phyloP scores from a whole-genome alignment of 1,284 basidiomycete species.

The Termitomyces sp. region DNA sequence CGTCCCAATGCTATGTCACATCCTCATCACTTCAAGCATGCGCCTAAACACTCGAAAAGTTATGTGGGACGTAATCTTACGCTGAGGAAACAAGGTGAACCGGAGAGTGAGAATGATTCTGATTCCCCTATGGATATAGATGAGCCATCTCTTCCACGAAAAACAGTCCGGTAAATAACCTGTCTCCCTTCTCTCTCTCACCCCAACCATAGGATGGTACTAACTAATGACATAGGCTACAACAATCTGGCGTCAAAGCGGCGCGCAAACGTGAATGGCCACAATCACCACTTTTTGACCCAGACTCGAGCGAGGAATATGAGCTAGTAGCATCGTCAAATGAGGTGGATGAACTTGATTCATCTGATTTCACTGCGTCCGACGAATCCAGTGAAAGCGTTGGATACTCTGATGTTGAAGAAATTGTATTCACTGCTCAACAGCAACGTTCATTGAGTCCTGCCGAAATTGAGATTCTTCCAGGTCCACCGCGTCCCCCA shows the following conservation, averaged over 20 bases:
- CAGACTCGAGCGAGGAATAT: constrained; percentile 10
- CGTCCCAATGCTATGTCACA: neutral
- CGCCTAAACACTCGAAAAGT: constrained; percentile 2
- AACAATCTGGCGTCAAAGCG: constrained; percentile 16
- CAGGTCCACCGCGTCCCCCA: constrained; percentile 19
- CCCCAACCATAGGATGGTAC: neutral
- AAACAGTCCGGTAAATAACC: neutral
- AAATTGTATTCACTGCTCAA: constrained; percentile 6
- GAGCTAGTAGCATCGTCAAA: constrained; percentile 6
- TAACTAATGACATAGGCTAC: neutral
- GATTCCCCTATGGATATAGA: constrained; percentile 17
- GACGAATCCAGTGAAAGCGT: constrained; percentile 14
- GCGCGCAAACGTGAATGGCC: constrained; percentile 22
- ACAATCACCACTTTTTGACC: neutral
- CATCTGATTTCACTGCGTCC: neutral
- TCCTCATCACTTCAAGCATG: neutral
- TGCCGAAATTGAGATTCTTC: constrained; percentile 22
- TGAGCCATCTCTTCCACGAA: neutral
- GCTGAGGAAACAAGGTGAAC: constrained; percentile 9
- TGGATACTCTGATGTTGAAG: constrained; percentile 12
- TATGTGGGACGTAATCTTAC: constrained; percentile 16
- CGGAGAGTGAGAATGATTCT: constrained; percentile 10
- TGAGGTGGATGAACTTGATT: constrained; percentile 7
- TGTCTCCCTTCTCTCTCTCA: neutral
- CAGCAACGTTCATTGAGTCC: constrained; percentile 18